phyloP scores from a whole-genome alignment of 1,139 yeast species.

The Meyerozyma smithsonii region DNA sequence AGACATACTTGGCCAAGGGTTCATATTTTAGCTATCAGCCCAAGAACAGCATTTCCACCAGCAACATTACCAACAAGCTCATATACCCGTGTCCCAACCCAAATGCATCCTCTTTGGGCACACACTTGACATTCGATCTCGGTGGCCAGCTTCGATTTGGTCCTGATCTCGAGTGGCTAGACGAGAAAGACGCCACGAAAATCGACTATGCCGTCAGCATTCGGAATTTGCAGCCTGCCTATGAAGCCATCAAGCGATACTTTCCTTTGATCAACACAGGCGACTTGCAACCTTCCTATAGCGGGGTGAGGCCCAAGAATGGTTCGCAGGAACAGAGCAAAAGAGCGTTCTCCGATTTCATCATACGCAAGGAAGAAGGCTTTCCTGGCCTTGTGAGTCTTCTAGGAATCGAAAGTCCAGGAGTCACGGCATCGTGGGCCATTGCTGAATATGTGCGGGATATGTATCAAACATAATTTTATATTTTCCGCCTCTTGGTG shows the following conservation, averaged over 20 bases:
- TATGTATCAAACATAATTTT: constrained; percentile 23
- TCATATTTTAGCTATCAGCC: constrained; percentile 63
- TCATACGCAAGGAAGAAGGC: constrained; percentile 57
- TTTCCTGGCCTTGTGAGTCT: constrained; percentile 77
- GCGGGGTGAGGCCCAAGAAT: constrained; percentile 82
- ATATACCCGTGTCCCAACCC: constrained; percentile 80
- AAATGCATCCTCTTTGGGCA: constrained; percentile 73
- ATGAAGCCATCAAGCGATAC: constrained; percentile 55
- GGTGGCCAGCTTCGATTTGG: constrained; percentile 83
- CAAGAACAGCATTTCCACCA: constrained; percentile 28
- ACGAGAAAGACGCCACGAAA: constrained; percentile 24
- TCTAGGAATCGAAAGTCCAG: constrained; percentile 87
- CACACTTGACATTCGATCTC: constrained; percentile 79
- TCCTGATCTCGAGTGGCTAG: constrained; percentile 84
- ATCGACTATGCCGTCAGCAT: constrained; percentile 46
- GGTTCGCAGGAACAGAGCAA: constrained; percentile 37
- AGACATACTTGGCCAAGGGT: constrained; percentile 75
- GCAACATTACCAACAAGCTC: constrained; percentile 31
- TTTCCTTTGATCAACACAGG: constrained; percentile 51
- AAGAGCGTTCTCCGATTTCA: constrained; percentile 60
- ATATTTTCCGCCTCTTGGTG: constrained; percentile 13
- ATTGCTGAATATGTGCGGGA: constrained; percentile 67
- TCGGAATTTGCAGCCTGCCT: constrained; percentile 50
- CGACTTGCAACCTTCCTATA: constrained; percentile 61
- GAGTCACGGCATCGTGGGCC: constrained; percentile 76